These are phyloP conservation scores for Fusarium sp. DNA, from an alignment of 2,329 filamentous ascomycete species.

Conservation along the genomic window DNA sequence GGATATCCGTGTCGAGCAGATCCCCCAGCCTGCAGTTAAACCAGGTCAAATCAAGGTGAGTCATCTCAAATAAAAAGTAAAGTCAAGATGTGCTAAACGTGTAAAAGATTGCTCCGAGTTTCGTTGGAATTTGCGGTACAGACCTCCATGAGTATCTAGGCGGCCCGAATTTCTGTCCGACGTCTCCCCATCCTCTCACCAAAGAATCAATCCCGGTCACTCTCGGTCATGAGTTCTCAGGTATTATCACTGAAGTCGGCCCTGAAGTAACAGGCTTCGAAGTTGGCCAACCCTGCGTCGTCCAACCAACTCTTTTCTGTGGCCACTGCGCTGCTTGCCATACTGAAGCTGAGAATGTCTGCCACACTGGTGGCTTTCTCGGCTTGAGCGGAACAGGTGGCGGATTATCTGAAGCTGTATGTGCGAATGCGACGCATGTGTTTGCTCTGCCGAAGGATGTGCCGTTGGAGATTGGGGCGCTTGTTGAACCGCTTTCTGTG, in stretches of 20 bases:
- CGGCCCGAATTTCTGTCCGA: conserved; percentile 51
- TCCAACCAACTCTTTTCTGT: conserved; percentile 71
- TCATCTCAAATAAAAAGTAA: fast-evolving
- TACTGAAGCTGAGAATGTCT: conserved; percentile 66
- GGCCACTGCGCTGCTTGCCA: conserved; percentile 65
- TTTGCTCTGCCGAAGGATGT: conserved; percentile 63
- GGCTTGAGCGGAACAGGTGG: conserved; percentile 59
- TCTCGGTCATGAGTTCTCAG: conserved; percentile 74
- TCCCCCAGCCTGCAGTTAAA: conserved; percentile 59
- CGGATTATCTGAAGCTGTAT: conserved; percentile 65
- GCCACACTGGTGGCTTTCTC: conserved; percentile 56
- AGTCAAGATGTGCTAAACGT: neutral
- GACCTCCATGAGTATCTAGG: conserved; percentile 49
- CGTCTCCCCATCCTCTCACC: conserved; percentile 69
- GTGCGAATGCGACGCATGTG: conserved; percentile 60
- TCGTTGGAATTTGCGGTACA: conserved; percentile 63
- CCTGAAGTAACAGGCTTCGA: conserved; percentile 58
- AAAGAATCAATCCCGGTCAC: conserved; percentile 67
- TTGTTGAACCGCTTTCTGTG: conserved; percentile 64
- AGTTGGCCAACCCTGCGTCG: conserved; percentile 66
- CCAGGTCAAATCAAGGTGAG: conserved; percentile 59
- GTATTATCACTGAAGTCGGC: conserved; percentile 69
- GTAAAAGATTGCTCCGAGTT: conserved; percentile 43
- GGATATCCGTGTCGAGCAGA: conserved; percentile 65
- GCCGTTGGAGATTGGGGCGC: conserved; percentile 61